Evolutionary conservation across 2,329 filamentous ascomycete species (phyloP).

Genomic region (Apiospora rasikravindrae): DNA sequence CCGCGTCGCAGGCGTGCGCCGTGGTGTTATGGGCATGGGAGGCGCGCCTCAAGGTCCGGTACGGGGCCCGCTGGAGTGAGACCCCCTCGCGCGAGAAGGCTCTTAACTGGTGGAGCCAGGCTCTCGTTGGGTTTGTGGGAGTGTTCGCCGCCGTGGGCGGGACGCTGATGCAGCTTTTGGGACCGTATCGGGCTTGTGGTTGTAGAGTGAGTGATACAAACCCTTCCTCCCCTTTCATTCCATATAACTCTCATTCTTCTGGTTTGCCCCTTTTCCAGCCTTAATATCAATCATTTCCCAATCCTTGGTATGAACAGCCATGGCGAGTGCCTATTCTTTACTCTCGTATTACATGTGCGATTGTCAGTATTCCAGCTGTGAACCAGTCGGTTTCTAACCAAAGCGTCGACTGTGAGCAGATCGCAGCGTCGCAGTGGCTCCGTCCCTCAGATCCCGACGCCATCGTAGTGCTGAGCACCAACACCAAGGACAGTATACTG

Average conservation of each 20-base stretch:
- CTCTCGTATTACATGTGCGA: too few species aligned
- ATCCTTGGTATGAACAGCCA: too few species aligned
- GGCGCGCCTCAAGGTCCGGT: slow-evolving; percentile 32
- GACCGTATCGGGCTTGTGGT: slow-evolving; percentile 36
- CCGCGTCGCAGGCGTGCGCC: slow-evolving; percentile 38
- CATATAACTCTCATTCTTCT: not conserved
- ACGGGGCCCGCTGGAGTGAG: slow-evolving; percentile 36
- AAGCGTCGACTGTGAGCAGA: slow-evolving; percentile 1
- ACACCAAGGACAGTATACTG: slow-evolving; percentile 32
- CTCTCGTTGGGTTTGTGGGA: slow-evolving; percentile 37
- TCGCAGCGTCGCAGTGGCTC: slow-evolving; percentile 26
- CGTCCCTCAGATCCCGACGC: slow-evolving; percentile 25
- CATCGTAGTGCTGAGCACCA: slow-evolving; percentile 35
- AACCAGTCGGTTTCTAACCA: not conserved
- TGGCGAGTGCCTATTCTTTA: too few species aligned
- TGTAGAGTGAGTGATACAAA: slow-evolving; percentile 33
- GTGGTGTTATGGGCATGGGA: slow-evolving; percentile 38
- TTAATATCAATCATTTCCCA: too few species aligned
- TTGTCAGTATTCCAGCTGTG: too few species aligned
- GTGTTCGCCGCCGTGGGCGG: slow-evolving; percentile 37
- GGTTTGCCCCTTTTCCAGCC: too few species aligned
- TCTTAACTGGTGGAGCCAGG: slow-evolving; percentile 38
- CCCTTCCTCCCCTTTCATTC: not conserved
- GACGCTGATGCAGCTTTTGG: slow-evolving; percentile 36
- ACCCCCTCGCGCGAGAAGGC: slow-evolving; percentile 33